Percentiles rank a stretch among this genome's conserved stretches.
Conservation (phyloP, 768 basidiomycete species). For the Boletus sensibilis region DNA sequence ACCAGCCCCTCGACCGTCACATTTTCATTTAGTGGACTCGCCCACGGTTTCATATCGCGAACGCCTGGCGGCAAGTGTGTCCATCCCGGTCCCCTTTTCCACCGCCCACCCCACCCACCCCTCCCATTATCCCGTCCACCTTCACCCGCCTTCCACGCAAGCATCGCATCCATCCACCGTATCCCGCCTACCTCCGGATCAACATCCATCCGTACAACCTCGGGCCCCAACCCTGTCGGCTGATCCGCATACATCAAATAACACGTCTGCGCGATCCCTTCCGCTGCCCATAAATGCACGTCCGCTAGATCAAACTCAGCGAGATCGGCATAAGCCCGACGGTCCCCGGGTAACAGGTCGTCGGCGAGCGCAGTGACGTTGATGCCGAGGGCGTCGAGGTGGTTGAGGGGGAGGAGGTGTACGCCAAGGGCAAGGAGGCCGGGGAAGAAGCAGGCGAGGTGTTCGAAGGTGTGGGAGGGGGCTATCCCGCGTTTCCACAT, state of each 20-base stretch:
- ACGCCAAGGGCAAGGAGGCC: conserved; percentile 73
- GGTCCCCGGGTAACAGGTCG: conserved; percentile 19
- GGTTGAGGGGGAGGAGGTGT: conserved; percentile 57
- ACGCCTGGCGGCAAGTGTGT: conserved; percentile 52
- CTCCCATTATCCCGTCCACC: conserved; percentile 4
- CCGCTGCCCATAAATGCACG: conserved; percentile 72
- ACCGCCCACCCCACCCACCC: conserved; percentile 2
- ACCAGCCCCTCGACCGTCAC: conserved; percentile 1
- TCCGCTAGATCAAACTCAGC: conserved; percentile 49
- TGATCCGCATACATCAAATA: conserved; percentile 71
- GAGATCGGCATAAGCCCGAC: conserved; percentile 38
- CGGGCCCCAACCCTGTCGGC: conserved; percentile 65
- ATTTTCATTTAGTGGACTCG: conserved; percentile 1
- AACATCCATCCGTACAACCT: conserved; percentile 34
- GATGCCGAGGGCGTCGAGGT: conserved; percentile 48
- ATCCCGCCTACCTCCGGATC: conserved; percentile 10
- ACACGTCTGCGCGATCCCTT: conserved; percentile 74
- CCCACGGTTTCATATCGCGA: conserved; percentile 32
- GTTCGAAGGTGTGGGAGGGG: conserved; percentile 57
- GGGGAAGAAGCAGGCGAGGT: conserved; percentile 76
- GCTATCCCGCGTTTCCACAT: conserved; percentile 20
- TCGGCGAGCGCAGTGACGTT: conserved; percentile 37
- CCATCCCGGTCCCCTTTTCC: conserved; percentile 26
- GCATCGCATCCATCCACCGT: conserved; percentile 33
- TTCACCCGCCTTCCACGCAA: conserved; percentile 41